Base-by-base conservation (phyloP, 441 rosid species). In the Breynia disticha region DNA sequence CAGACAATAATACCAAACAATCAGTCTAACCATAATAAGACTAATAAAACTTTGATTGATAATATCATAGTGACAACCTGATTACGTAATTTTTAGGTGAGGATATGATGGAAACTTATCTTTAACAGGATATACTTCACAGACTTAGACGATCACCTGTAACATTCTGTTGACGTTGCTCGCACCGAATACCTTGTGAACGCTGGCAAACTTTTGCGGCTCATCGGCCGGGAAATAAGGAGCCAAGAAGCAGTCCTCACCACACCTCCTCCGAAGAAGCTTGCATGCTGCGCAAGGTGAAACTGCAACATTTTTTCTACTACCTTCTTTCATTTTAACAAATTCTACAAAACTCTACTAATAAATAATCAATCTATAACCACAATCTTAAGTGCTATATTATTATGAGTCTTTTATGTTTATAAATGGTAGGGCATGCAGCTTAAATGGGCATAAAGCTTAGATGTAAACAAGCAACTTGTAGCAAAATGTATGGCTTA, bases 261-360 rank as follows among this genome's bases (percentile, higher is more conserved):
- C 80, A 59, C 97, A 89, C 69, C 90, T 80, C 59, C 97, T 71
- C 55, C 97, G 71, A 28, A 89, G 95, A 69, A 89, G 86, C 72
- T 83, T 89, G 78, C 97, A 89, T 7, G 82, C 97, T 0, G 97
- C 97, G 54, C 97, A 89, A 14, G 97, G 97, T 10, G 95, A 72
- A 38, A 76, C 54, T 39, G 79, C 67, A 21, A 81, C 86, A 13
- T 61, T 62, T 57, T 78, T 78, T 59, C 79, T 67, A 10, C 79
- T 73, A 35, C 72, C 67, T 46, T 74, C 81, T 66, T 64, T 79
- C 79, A 74, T 71, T 67, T 28, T 28, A 4, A 2, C 35, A 28
- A 28, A 28, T 4, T 28, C 8, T 4, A 4, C 7, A 4, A 28
- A 28, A 28, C 35, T 9, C 35, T 28, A 28, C 8, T 28, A 28